These are phyloP conservation scores for Phlyctochytrium planicorne DNA, from an alignment of 192 early-diverging fungal species.

Conservation along the genomic window DNA sequence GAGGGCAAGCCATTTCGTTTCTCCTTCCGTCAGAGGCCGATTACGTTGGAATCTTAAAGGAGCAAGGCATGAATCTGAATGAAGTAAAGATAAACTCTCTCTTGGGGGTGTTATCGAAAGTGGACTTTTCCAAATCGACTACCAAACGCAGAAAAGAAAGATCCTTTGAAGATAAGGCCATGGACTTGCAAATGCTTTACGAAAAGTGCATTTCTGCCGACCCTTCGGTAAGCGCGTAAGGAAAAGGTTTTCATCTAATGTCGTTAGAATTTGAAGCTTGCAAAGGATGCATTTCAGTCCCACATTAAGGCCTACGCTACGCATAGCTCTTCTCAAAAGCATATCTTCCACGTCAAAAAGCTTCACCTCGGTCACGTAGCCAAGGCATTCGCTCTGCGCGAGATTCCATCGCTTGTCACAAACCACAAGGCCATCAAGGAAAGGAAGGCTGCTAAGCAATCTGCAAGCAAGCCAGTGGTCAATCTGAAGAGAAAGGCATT, in stretches of 20 bases:
- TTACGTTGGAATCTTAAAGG: conserved; percentile 66
- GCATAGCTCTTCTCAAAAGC: conserved; percentile 76
- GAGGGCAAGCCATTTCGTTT: conserved; percentile 83
- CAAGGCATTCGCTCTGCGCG: conserved; percentile 94
- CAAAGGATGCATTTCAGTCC: conserved; percentile 82
- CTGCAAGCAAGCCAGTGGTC: not conserved
- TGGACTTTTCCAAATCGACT: not conserved
- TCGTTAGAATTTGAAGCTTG: conserved; percentile 58
- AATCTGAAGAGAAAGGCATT: conserved; percentile 37
- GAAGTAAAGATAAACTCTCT: conserved; percentile 7
- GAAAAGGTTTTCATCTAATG: too few species aligned
- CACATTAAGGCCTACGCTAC: conserved; percentile 93
- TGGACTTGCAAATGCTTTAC: conserved; percentile 61
- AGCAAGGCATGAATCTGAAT: conserved; percentile 67
- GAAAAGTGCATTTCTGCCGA: conserved; percentile 72
- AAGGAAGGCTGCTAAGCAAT: not conserved
- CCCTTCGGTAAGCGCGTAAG: conserved; percentile 65
- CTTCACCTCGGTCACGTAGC: conserved; percentile 97
- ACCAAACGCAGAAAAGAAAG: conserved; percentile 27
- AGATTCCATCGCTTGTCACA: conserved; percentile 61
- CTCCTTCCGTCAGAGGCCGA: conserved; percentile 81
- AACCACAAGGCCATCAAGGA: conserved; percentile 11
- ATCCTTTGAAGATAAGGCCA: conserved; percentile 50
- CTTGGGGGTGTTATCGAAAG: not conserved
- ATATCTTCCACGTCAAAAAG: conserved; percentile 92